phyloP scores from a whole-genome alignment of 768 basidiomycete species.

The Pisolithus orientalis region DNA sequence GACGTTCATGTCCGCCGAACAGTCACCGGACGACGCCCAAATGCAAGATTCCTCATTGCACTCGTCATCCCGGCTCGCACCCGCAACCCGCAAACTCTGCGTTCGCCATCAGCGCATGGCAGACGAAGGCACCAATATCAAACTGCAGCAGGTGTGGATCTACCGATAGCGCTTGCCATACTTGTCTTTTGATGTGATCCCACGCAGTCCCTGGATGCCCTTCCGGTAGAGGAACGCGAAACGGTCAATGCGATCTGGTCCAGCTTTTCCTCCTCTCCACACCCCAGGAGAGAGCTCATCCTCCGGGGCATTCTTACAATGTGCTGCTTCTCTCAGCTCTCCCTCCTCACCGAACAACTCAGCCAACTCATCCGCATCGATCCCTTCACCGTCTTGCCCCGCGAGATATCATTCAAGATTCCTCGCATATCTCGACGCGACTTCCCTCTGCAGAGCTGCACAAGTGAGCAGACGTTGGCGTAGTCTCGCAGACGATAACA shows the following conservation, averaged over 20 bases:
- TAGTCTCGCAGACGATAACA: conserved; percentile 86
- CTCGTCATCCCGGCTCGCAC: conserved; percentile 27
- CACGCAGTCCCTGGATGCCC: conserved; percentile 77
- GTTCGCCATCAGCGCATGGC: conserved; percentile 95
- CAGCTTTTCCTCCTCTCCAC: conserved; percentile 91
- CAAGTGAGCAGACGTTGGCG: conserved; percentile 87
- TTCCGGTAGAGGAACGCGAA: conserved; percentile 80
- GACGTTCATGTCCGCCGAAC: conserved; percentile 3
- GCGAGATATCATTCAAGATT: conserved; percentile 82
- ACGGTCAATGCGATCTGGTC: conserved; percentile 93
- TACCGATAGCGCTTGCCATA: neutral
- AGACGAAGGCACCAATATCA: conserved; percentile 88
- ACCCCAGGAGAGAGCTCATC: conserved; percentile 86
- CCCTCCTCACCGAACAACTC: conserved; percentile 90
- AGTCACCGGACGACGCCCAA: neutral
- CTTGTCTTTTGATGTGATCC: conserved; percentile 6
- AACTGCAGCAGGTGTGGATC: conserved; percentile 71
- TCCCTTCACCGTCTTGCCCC: conserved; percentile 85
- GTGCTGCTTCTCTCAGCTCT: conserved; percentile 98
- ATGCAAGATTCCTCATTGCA: conserved; percentile 2
- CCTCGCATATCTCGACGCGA: conserved; percentile 88
- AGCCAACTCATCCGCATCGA: conserved; percentile 92
- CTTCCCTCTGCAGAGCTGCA: conserved; percentile 87
- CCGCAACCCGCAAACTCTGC: conserved; percentile 72
- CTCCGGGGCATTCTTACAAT: conserved; percentile 96